Conservation (phyloP, 2,329 filamentous ascomycete genomes). For the Zymoseptoria crescenta region DNA sequence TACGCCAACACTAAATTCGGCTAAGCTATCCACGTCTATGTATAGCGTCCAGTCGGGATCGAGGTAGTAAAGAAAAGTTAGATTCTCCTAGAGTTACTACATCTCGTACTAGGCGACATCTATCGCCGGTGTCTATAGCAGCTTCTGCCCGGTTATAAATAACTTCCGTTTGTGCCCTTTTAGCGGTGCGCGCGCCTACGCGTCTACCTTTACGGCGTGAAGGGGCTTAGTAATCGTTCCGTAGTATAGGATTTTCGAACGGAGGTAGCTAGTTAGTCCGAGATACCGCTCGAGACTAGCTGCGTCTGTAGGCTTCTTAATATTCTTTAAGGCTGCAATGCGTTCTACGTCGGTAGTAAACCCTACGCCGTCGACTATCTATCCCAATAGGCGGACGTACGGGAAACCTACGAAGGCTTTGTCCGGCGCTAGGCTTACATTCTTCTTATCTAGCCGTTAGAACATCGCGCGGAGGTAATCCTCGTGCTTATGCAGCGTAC, state of each 20-base stretch:
- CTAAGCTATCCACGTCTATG: background rate
- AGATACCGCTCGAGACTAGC: background rate
- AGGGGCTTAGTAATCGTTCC: background rate
- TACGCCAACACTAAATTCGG: background rate
- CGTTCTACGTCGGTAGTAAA: background rate
- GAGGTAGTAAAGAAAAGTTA: background rate
- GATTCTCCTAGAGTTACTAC: background rate
- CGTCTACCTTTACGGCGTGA: background rate
- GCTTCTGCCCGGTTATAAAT: background rate
- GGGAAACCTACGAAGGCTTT: background rate
- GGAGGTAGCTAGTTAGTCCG: background rate
- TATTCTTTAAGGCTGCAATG: background rate
- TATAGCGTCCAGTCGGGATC: background rate
- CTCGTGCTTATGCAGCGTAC: background rate
- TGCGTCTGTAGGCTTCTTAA: background rate
- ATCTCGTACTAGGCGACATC: background rate
- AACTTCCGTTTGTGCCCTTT: background rate
- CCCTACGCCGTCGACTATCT: background rate
- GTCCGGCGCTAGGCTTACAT: background rate
- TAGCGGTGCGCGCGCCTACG: background rate
- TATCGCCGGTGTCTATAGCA: background rate
- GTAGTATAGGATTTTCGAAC: slow-evolving; percentile 1
- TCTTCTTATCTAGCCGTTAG: background rate
- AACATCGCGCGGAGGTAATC: background rate
- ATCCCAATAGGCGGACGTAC: background rate